Conservation (phyloP, 108 stramenopile species). For the Phaeodactylum tricornutum region DNA sequence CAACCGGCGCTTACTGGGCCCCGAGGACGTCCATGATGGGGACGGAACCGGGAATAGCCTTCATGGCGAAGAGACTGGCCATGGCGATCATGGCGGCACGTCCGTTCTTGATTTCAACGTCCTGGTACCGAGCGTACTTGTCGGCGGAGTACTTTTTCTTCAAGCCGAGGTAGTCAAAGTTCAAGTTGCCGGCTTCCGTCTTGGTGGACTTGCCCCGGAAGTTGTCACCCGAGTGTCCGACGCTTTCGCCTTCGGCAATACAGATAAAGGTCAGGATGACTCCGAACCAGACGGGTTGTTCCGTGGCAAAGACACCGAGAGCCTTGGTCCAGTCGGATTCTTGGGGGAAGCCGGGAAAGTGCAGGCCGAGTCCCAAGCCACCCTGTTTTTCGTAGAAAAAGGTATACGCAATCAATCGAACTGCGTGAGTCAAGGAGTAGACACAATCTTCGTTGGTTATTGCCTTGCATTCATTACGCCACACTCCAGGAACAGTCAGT, state of each 20-base stretch:
- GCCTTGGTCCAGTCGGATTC: slow-evolving; percentile 83
- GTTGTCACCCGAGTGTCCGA: slow-evolving; percentile 86
- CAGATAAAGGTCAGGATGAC: slow-evolving; percentile 62
- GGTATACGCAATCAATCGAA: no score
- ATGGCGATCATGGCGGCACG: slow-evolving; percentile 89
- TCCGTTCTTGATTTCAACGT: slow-evolving; percentile 77
- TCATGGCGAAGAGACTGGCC: slow-evolving; percentile 78
- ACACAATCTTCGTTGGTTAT: no score
- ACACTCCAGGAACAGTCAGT: no score
- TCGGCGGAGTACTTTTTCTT: slow-evolving; percentile 49
- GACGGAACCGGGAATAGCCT: slow-evolving; percentile 79
- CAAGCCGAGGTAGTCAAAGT: slow-evolving; percentile 75
- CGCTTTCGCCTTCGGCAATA: slow-evolving; percentile 79
- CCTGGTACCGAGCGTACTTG: slow-evolving; percentile 60
- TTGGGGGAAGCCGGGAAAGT: slow-evolving; percentile 75
- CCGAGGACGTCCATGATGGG: slow-evolving; percentile 83
- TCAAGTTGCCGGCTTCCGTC: slow-evolving; percentile 66
- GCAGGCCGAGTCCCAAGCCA: slow-evolving; percentile 70
- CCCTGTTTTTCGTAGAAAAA: no score
- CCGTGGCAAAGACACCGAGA: slow-evolving; percentile 60
- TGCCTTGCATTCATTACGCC: no score
- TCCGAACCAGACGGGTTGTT: slow-evolving; percentile 67
- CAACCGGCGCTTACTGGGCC: slow-evolving; percentile 47
- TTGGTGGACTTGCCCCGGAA: slow-evolving; percentile 80
- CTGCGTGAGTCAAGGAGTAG: no score